These are phyloP conservation scores for Cladosporium sp. DNA, from an alignment of 2,329 filamentous ascomycete genomes.

Conservation along the genomic window DNA sequence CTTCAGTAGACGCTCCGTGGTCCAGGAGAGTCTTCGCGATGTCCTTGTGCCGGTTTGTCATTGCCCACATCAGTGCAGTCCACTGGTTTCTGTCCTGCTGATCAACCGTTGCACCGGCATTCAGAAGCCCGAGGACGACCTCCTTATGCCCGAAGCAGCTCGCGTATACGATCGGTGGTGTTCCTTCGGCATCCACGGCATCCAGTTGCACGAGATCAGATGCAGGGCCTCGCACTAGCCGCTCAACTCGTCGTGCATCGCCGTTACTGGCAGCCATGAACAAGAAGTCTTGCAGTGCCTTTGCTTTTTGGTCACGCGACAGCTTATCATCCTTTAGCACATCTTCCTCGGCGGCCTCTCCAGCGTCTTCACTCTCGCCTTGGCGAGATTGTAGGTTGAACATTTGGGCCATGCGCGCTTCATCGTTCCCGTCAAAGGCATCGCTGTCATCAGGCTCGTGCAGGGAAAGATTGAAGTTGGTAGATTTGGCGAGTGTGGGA, in stretches of 20 bases:
- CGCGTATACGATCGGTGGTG: constrained; percentile 92
- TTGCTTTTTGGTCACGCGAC: constrained; percentile 70
- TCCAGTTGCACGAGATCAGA: constrained; percentile 78
- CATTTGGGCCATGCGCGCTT: constrained; percentile 90
- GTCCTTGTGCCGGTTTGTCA: constrained; percentile 95
- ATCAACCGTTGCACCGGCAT: constrained; percentile 83
- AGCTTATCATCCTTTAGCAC: constrained; percentile 71
- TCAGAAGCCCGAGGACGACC: constrained; percentile 77
- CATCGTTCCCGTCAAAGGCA: constrained; percentile 61
- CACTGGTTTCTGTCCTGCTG: constrained; percentile 93
- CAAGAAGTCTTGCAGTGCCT: constrained; percentile 77
- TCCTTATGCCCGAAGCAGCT: constrained; percentile 96
- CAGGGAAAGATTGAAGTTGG: constrained; percentile 79
- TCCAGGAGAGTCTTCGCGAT: constrained; percentile 92
- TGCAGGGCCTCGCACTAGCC: constrained; percentile 68
- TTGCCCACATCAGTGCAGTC: constrained; percentile 99
- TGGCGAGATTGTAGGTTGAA: constrained; percentile 88
- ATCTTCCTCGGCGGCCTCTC: constrained; percentile 72
- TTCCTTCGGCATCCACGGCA: constrained; percentile 86
- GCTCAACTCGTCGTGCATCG: constrained; percentile 74
- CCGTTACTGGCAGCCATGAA: constrained; percentile 97
- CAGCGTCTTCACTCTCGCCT: constrained; percentile 58
- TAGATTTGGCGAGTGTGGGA: constrained; percentile 75
- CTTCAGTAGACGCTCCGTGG: constrained; percentile 89
- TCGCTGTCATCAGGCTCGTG: constrained; percentile 73